Evolutionary conservation across 2,329 filamentous ascomycete genomes (phyloP), one percentile per base, ranked within the genome.

Genomic region (Epichloe bromicola): DNA sequence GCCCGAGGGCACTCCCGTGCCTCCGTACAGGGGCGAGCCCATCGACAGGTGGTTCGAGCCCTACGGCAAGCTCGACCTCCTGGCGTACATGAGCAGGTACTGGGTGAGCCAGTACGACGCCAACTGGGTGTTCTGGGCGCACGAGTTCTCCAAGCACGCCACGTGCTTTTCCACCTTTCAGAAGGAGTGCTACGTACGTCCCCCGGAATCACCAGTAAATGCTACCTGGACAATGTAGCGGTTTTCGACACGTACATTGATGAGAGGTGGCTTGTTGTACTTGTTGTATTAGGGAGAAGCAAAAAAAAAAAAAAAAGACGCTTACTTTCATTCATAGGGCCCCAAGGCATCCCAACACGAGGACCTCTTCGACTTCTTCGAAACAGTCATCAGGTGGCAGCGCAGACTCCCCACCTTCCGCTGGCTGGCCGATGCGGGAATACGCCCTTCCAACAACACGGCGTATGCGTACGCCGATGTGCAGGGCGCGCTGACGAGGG

Each of bases 91-190:
- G 82, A 77, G 80, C 60, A 80, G 74, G 59, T 74, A 59, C 72
- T 85, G 82, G 82, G 72, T 83, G 56, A 73, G 73, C 46, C 77
- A 78, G 56, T 67, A 67, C 53, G 72, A 74, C 46, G 70, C 74
- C 14, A 84, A 80, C 65, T 63, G 67, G 48, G 71, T 75, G 36
- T 78, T 86, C 66, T 85, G 81, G 80, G 81, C 66, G 39, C 80
- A 84, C 67, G 80, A 85, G 61, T 84, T 81, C 69, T 74, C 71
- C 66, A 85, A 85, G 69, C 80, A 83, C 64, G 81, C 74, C 3
- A 85, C 81, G 14, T 86, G 82, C 71, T 85, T 70, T 69, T 79
- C 74, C 45, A 83, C 76, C 54, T 85, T 85, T 60, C 79, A 84
- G 59, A 65, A 71, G 5, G 73, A 77, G 33, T 86, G 82, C 73